Conservation (phyloP, 2,329 filamentous ascomycete genomes). For the Delphinella strobiligena region DNA sequence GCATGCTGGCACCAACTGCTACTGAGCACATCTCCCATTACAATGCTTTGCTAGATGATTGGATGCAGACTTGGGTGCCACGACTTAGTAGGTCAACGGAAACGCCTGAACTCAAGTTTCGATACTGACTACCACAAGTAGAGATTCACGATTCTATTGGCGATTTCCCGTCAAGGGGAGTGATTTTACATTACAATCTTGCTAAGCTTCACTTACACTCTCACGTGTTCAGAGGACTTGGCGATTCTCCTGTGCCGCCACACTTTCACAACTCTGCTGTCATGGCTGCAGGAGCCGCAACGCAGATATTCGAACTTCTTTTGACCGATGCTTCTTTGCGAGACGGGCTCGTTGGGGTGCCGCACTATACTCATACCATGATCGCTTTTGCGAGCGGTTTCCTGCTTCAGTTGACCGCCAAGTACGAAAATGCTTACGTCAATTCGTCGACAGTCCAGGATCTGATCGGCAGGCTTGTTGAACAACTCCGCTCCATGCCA, state of each 20-base stretch:
- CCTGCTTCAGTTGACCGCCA: slow-evolving; percentile 35
- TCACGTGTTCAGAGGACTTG: slow-evolving; percentile 35
- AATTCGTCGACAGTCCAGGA: neutral
- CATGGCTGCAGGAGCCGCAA: slow-evolving; percentile 36
- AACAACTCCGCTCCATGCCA: slow-evolving; percentile 4
- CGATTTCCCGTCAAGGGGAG: slow-evolving; percentile 9
- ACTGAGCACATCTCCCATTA: slow-evolving; percentile 37
- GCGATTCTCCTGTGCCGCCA: slow-evolving; percentile 34
- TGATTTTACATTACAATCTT: slow-evolving; percentile 40
- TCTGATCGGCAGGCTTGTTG: slow-evolving; percentile 1
- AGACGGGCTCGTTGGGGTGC: slow-evolving; percentile 31
- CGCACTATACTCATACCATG: slow-evolving; percentile 42
- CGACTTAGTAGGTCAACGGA: slow-evolving; percentile 2
- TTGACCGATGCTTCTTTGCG: slow-evolving; percentile 32
- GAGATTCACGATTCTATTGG: slow-evolving; percentile 5
- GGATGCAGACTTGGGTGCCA: slow-evolving; percentile 22
- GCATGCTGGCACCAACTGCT: slow-evolving; percentile 39
- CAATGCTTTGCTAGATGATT: slow-evolving; percentile 33
- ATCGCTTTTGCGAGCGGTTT: slow-evolving; percentile 43
- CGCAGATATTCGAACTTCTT: slow-evolving; percentile 33
- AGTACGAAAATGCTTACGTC: slow-evolving; percentile 20
- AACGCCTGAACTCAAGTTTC: neutral
- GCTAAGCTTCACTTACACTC: slow-evolving; percentile 42
- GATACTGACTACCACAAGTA: neutral
- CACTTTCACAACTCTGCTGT: slow-evolving; percentile 35